Evolutionary conservation across 768 basidiomycete species (phyloP).

Genomic region (Neoboletus subvelutipes): DNA sequence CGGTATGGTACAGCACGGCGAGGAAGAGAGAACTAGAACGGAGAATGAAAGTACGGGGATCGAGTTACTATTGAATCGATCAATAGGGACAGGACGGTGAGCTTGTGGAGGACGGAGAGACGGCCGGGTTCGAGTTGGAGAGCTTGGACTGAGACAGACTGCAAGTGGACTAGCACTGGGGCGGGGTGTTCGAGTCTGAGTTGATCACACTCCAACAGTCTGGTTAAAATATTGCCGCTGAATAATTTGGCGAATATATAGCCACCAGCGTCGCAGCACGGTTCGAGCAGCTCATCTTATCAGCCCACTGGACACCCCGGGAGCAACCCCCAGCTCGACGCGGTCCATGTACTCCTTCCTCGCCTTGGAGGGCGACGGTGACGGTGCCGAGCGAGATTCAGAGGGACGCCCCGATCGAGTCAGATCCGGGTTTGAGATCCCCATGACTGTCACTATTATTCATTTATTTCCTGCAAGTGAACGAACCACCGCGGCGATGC

Average conservation of each 20-base stretch:
- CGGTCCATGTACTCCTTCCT: slow-evolving; percentile 1
- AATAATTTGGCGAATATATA: slow-evolving; percentile 19
- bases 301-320: neutral
- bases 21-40: slow-evolving; percentile 10
- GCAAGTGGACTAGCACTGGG: no score
- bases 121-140: neutral
- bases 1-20: slow-evolving; percentile 15
- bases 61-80: slow-evolving; percentile 18
- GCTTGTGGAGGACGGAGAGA: neutral
- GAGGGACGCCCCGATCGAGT: slow-evolving; percentile 24
- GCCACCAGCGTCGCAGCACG: slow-evolving; percentile 3
- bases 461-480: neutral
- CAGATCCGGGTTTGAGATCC: slow-evolving; percentile 31
- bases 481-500: slow-evolving; percentile 4
- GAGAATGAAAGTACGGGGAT: slow-evolving; percentile 20
- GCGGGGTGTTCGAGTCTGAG: slow-evolving; percentile 22
- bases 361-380: neutral
- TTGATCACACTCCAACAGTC: slow-evolving; percentile 15
- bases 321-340: neutral
- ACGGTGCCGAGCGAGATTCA: slow-evolving; percentile 26
- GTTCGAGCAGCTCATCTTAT: neutral
- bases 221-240: slow-evolving; percentile 28
- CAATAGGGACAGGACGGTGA: slow-evolving; percentile 3
- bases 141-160: neutral
- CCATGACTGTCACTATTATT: neutral